Evolutionary conservation across 2,329 filamentous ascomycete genomes (phyloP).

Genomic region (Diplodia intermedia): DNA sequence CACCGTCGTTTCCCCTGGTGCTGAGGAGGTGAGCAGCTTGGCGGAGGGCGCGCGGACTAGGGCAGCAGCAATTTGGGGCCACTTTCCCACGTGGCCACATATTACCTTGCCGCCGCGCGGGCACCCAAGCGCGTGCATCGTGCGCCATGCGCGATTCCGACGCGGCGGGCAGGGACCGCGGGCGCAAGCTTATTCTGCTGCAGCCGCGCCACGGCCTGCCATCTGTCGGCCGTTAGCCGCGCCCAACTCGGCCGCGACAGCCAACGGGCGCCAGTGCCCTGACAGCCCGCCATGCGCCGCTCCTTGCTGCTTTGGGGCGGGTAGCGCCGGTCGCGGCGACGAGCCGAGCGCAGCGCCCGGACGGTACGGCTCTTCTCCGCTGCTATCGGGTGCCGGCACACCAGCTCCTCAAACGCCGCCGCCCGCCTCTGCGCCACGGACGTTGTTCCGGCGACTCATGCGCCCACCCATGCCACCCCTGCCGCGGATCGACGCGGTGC

Average conservation of each 20-base stretch:
- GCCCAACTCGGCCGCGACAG: too few relatives aligned
- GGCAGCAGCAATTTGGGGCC: background rate
- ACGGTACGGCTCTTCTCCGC: slow-evolving; percentile 4
- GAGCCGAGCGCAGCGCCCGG: background rate
- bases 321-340: background rate
- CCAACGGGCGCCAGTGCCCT: background rate
- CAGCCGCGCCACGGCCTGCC: too few relatives aligned
- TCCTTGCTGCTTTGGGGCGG: background rate
- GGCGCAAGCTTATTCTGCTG: background rate
- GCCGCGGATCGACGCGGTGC: slow-evolving; percentile 2
- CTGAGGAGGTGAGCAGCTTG: background rate
- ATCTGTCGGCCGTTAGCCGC: too few relatives aligned
- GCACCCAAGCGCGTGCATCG: background rate
- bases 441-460: slow-evolving; percentile 9
- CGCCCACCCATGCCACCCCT: background rate
- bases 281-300: background rate
- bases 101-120: background rate
- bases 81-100: background rate
- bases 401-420: slow-evolving; percentile 8
- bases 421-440: background rate
- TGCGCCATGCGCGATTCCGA: background rate
- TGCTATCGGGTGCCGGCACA: background rate
- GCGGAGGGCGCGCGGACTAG: background rate
- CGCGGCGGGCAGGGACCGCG: background rate
- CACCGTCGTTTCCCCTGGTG: background rate